Evolutionary conservation across 148 eudicot genomes (phyloP), one percentile per base, ranked within the genome.

Genomic region (Silene latifolia): DNA sequence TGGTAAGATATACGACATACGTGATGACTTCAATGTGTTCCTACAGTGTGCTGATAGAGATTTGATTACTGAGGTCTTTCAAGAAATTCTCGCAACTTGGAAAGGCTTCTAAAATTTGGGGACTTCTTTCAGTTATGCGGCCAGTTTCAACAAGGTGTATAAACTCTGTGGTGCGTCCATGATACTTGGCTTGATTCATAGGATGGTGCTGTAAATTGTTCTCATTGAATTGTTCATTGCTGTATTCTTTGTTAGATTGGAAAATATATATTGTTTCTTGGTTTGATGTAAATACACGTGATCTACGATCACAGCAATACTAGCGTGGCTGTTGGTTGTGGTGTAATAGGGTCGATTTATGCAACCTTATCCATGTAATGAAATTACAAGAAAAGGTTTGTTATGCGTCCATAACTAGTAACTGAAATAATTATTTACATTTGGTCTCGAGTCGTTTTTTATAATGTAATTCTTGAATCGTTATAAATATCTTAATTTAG

Each of bases 1-100:
- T 78, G 93, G 98, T 9, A 95, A 90, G 87, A 87, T 95, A 20
- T 95, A 72, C 25, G 98, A 95, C 39, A 69, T 95, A 32, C 80
- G 89, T 9, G 93, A 95, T 66, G 97, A 90, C 14, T 88, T 95
- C 67, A 80, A 85, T 75, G 82, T 72, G 35, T 95, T 95, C 77
- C 77, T 95, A 58, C 85, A 80, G 42, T 79, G 70, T 46, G 96
- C 92, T 4, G 98, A 95, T 65, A 90, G 96, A 82, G 98, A 92
- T 63, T 69, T 95, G 78, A 81, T 95, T 35, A 79, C 86, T 14
- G 96, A 92, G 69, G 51, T 95, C 63, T 89, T 95, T 63, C 82
- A 90, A 54, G 96, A 92, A 80, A 81, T 95, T 79, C 96, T 95
- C 61, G 84, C 78, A 69, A 81, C 91, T 13, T 95, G 98, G 98